Percentiles rank a stretch among this genome's conserved stretches.
phyloP scores from a whole-genome alignment of 768 basidiomycete species.

The Auricularia sp. region DNA sequence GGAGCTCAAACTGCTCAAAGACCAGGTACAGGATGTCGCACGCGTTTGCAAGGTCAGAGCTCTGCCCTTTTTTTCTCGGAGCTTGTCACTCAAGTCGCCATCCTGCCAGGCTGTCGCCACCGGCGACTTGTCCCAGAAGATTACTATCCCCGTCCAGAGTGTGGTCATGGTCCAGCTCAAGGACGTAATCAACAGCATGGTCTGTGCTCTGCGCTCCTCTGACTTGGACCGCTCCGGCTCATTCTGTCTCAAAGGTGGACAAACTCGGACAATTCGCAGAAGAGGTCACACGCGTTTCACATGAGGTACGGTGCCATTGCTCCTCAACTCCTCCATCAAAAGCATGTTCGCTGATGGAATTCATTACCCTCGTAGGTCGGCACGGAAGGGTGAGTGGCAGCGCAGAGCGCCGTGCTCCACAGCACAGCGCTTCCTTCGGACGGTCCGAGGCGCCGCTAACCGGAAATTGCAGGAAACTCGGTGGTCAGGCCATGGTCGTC shows the following conservation, averaged over 20 bases:
- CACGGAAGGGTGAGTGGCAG: slow-evolving; percentile 48
- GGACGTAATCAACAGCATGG: slow-evolving; percentile 67
- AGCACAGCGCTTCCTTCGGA: slow-evolving; percentile 21
- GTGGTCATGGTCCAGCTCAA: slow-evolving; percentile 75
- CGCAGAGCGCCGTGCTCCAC: slow-evolving; percentile 15
- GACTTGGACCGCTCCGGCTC: background rate
- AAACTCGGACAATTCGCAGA: slow-evolving; percentile 80
- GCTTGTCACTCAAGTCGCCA: slow-evolving; percentile 2
- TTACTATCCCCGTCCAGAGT: slow-evolving; percentile 69
- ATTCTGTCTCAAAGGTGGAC: slow-evolving; percentile 36
- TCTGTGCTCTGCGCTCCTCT: slow-evolving; percentile 14
- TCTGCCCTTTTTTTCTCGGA: background rate
- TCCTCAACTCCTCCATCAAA: background rate
- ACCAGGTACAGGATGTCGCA: slow-evolving; percentile 76
- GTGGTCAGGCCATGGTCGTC: slow-evolving; percentile 79
- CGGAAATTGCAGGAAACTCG: slow-evolving; percentile 47
- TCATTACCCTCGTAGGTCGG: slow-evolving; percentile 38
- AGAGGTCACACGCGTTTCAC: slow-evolving; percentile 78
- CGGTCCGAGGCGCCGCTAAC: background rate
- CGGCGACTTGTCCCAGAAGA: slow-evolving; percentile 69
- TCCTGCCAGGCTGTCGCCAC: slow-evolving; percentile 49
- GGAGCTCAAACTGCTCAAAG: slow-evolving; percentile 69
- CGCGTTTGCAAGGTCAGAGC: slow-evolving; percentile 52
- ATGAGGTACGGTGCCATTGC: slow-evolving; percentile 30
- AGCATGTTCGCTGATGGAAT: background rate